phyloP scores from a whole-genome alignment of 169 alveolate species.

The Plasmodium berghei region DNA sequence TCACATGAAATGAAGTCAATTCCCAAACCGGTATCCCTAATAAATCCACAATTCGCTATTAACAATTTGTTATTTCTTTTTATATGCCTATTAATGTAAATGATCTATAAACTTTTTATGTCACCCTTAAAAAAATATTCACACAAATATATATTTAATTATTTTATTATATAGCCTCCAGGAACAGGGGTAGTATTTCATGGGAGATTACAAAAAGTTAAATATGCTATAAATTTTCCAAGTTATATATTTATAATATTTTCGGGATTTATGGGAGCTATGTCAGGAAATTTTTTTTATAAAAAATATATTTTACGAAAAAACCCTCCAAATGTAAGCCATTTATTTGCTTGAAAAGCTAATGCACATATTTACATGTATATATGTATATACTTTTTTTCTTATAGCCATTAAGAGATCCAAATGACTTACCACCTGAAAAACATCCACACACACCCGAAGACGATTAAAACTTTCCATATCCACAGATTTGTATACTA shows the following conservation, averaged over 20 bases:
- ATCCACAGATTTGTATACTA: no score
- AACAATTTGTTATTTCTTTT: no score
- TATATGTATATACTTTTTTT: background rate
- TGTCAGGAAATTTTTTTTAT: conserved; percentile 84
- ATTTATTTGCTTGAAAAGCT: background rate
- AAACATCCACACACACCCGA: conserved; percentile 75
- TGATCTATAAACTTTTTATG: no score
- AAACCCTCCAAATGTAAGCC: conserved; percentile 86
- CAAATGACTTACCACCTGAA: conserved; percentile 64
- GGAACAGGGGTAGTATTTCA: conserved; percentile 87
- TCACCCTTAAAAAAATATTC: no score
- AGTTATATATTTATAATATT: conserved; percentile 82
- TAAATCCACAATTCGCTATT: background rate
- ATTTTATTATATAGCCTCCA: conserved; percentile 77
- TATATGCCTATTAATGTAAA: no score
- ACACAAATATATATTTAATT: background rate
- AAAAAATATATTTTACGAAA: conserved; percentile 79
- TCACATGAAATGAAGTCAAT: conserved; percentile 64
- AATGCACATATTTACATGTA: background rate
- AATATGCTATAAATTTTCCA: conserved; percentile 80
- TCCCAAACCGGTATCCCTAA: conserved; percentile 67
- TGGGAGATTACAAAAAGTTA: conserved; percentile 78
- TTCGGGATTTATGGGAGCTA: conserved; percentile 85
- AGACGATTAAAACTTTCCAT: conserved; percentile 22
- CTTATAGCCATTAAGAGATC: conserved; percentile 73